Conservation (phyloP, 345 rosid species). For the Gossypium anomalum region DNA sequence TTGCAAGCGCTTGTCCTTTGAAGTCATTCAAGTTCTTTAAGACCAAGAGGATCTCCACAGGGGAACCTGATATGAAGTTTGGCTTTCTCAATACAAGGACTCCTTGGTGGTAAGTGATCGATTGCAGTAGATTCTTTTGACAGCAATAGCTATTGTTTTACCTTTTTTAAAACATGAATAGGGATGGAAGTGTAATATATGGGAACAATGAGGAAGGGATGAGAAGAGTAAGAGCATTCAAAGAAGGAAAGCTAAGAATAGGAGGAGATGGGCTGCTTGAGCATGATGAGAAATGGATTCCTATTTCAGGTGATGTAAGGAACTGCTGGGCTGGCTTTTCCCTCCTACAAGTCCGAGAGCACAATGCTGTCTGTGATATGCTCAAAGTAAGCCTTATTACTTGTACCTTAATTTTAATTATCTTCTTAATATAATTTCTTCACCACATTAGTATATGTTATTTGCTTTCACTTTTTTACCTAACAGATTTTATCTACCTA, state of each 20-base stretch:
- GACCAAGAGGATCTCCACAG: conserved; percentile 47
- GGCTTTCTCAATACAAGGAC: conserved; percentile 66
- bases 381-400: conserved; percentile 41
- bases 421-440: no score
- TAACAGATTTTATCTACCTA: no score
- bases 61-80: conserved; percentile 30
- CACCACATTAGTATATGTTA: no score
- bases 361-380: conserved; percentile 60
- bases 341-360: conserved; percentile 58
- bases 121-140: no score
- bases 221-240: conserved; percentile 66
- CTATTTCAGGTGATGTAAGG: conserved; percentile 71
- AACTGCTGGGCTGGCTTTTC: conserved; percentile 85
- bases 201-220: conserved; percentile 60
- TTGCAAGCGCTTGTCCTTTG: conserved; percentile 55
- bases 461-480: no score
- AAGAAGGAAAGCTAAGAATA: conserved; percentile 64
- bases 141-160: no score
- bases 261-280: conserved; percentile 49
- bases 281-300: conserved; percentile 53
- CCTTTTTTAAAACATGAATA: conserved; percentile 10
- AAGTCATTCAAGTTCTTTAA: conserved; percentile 54
- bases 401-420: no score
- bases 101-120: conserved; percentile 62
- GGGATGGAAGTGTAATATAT: conserved; percentile 82